A percentile compares a stretch with the other conserved stretches of the same genome.
phyloP scores from a whole-genome alignment of 805 yeast genomes.

The Maudiozyma pseudohumilis region DNA sequence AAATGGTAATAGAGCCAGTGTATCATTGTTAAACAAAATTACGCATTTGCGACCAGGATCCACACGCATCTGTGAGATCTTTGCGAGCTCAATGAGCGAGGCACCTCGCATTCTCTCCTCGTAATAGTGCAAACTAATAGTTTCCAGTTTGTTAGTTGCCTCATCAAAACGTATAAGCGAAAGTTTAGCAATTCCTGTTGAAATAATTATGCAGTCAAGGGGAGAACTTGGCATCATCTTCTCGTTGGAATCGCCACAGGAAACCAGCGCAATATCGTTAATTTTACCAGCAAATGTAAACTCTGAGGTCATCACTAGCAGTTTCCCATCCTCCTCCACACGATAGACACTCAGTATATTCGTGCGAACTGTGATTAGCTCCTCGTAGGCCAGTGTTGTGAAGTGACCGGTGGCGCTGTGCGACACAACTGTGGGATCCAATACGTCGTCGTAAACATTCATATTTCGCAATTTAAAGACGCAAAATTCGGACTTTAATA shows the following conservation, averaged over 20 bases:
- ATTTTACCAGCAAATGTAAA: conserved; percentile 63
- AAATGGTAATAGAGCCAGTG: conserved; percentile 59
- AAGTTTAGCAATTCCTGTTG: conserved; percentile 68
- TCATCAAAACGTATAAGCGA: conserved; percentile 68
- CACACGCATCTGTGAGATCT: conserved; percentile 38
- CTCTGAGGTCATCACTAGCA: conserved; percentile 43
- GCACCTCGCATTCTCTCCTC: conserved; percentile 53
- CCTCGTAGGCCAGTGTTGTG: conserved; percentile 32
- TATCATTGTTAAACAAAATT: conserved; percentile 53
- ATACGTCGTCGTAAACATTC: conserved; percentile 73
- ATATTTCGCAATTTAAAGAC: too few relatives aligned
- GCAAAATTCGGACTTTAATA: too few relatives aligned
- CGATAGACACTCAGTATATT: conserved; percentile 40
- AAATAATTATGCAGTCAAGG: conserved; percentile 51
- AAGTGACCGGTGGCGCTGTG: conserved; percentile 47
- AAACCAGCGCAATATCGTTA: conserved; percentile 43
- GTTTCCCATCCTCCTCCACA: conserved; percentile 11
- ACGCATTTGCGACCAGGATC: conserved; percentile 56
- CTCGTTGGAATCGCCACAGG: conserved; percentile 11
- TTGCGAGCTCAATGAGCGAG: conserved; percentile 30
- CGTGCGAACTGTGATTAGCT: conserved; percentile 62
- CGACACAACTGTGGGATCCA: conserved; percentile 67
- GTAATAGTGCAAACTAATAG: conserved; percentile 78
- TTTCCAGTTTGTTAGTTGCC: conserved; percentile 42
- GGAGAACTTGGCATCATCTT: conserved; percentile 18